A percentile compares a stretch with the other conserved stretches of the same genome.
Evolutionary conservation across 2,329 filamentous ascomycete species (phyloP).

Genomic region (Aureobasidium subglaciale): DNA sequence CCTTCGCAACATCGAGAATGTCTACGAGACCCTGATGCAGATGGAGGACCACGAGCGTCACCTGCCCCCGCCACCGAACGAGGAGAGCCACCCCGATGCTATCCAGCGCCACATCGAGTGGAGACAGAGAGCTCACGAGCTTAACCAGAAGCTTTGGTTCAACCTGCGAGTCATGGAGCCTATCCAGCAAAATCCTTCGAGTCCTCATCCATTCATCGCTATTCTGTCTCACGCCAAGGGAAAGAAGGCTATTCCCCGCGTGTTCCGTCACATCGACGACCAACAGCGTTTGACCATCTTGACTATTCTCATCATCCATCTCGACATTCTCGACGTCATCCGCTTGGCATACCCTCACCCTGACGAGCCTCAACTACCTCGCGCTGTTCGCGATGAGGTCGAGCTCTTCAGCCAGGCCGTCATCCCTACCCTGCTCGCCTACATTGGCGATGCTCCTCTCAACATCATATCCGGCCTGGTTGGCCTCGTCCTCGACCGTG

Average conservation of each 20-base stretch:
- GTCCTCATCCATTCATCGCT: constrained; percentile 85
- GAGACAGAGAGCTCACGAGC: constrained; percentile 60
- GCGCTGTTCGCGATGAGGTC: constrained; percentile 78
- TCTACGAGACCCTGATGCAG: constrained; percentile 83
- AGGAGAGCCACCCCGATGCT: constrained; percentile 58
- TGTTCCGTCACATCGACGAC: constrained; percentile 87
- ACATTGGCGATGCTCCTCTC: constrained; percentile 83
- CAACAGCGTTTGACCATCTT: constrained; percentile 92
- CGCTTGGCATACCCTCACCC: constrained; percentile 65
- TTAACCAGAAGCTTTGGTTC: constrained; percentile 77
- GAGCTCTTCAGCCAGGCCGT: constrained; percentile 84
- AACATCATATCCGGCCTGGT: constrained; percentile 87
- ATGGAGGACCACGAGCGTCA: constrained; percentile 88
- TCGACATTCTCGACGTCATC: constrained; percentile 87
- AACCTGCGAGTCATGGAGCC: constrained; percentile 89
- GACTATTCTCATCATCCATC: constrained; percentile 89
- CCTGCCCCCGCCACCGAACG: constrained; percentile 61
- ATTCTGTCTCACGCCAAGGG: constrained; percentile 93
- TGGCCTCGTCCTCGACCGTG: constrained; percentile 71
- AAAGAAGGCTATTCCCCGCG: constrained; percentile 89
- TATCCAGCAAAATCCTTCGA: constrained; percentile 57
- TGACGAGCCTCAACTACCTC: constrained; percentile 66
- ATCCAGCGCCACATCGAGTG: constrained; percentile 73
- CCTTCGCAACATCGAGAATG: constrained; percentile 76
- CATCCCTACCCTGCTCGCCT: constrained; percentile 82